Percentiles rank a stretch among this genome's conserved stretches.
Evolutionary conservation across 306 rosid species (phyloP).

Genomic region (Lathyrus sativus): DNA sequence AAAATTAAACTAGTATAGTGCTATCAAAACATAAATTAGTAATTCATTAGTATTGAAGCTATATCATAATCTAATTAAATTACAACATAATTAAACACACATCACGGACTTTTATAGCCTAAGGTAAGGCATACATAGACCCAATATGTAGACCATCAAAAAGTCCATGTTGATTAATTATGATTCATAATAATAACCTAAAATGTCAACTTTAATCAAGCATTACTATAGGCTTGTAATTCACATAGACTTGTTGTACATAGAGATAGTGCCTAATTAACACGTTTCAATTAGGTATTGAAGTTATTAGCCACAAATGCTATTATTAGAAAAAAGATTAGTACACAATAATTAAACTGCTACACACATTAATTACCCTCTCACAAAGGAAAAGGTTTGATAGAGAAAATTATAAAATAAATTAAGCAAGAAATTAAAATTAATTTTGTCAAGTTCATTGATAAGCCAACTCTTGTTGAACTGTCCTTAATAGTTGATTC

Average conservation of each 20-base stretch:
- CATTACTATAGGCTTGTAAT: conserved; percentile 5
- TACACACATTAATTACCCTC: conserved; percentile 9
- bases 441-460: conserved; percentile 21
- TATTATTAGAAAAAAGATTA: conserved; percentile 2
- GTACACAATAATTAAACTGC: conserved; percentile 2
- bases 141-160: neutral
- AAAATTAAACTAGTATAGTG: neutral
- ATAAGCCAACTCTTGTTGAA: conserved; percentile 56
- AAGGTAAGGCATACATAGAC: neutral
- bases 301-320: conserved; percentile 11
- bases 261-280: conserved; percentile 13
- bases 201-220: neutral
- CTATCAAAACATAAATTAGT: neutral
- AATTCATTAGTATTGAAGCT: neutral
- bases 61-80: neutral
- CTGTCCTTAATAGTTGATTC: conserved; percentile 63
- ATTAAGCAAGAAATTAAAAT: conserved; percentile 5
- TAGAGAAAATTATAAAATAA: neutral
- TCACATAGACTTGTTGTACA: conserved; percentile 29
- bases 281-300: conserved; percentile 19
- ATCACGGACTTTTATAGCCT: conserved; percentile 12
- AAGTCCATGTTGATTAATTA: neutral
- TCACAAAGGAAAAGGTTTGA: conserved; percentile 11
- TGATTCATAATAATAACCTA: neutral
- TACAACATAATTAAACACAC: neutral